Conservation (phyloP, 2,329 filamentous ascomycete species). For the Monosporascus cannonballus region DNA sequence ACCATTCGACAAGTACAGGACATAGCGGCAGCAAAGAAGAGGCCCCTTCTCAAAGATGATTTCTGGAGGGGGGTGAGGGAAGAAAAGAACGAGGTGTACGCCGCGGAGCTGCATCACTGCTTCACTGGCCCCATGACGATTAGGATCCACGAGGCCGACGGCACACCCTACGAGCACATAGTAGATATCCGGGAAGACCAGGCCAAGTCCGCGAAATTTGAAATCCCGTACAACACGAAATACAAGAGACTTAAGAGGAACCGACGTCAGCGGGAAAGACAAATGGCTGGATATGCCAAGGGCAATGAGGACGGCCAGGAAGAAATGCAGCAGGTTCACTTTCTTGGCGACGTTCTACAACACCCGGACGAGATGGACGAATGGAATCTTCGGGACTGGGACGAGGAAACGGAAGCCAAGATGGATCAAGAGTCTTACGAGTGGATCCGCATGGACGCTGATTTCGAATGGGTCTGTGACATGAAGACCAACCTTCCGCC, state of each 20-base stretch:
- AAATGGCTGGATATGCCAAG: slow-evolving; percentile 32
- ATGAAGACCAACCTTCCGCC: slow-evolving; percentile 77
- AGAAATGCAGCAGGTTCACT: slow-evolving; percentile 82
- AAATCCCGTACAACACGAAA: slow-evolving; percentile 98
- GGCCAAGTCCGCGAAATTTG: slow-evolving; percentile 70
- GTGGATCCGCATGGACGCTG: slow-evolving; percentile 96
- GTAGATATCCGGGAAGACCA: slow-evolving; percentile 86
- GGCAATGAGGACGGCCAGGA: slow-evolving; percentile 59
- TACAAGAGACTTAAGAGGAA: slow-evolving; percentile 96
- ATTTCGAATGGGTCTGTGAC: slow-evolving; percentile 95
- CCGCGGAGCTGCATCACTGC: slow-evolving; percentile 64
- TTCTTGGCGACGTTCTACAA: slow-evolving; percentile 84
- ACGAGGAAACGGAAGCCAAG: slow-evolving; percentile 75
- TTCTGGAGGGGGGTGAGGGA: slow-evolving; percentile 87
- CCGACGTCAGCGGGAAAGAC: slow-evolving; percentile 54
- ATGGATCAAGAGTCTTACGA: slow-evolving; percentile 98
- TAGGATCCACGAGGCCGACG: slow-evolving; percentile 94
- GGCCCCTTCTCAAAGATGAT: slow-evolving; percentile 58
- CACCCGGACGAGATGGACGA: slow-evolving; percentile 72
- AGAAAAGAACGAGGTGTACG: slow-evolving; percentile 61
- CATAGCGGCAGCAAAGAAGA: slow-evolving; percentile 38
- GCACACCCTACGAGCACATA: slow-evolving; percentile 96
- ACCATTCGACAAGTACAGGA: slow-evolving; percentile 71
- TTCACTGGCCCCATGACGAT: slow-evolving; percentile 98
- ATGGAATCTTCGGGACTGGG: slow-evolving; percentile 87